phyloP scores from a whole-genome alignment of 176 grass and related monocot species.

The Elaeis guineensis region DNA sequence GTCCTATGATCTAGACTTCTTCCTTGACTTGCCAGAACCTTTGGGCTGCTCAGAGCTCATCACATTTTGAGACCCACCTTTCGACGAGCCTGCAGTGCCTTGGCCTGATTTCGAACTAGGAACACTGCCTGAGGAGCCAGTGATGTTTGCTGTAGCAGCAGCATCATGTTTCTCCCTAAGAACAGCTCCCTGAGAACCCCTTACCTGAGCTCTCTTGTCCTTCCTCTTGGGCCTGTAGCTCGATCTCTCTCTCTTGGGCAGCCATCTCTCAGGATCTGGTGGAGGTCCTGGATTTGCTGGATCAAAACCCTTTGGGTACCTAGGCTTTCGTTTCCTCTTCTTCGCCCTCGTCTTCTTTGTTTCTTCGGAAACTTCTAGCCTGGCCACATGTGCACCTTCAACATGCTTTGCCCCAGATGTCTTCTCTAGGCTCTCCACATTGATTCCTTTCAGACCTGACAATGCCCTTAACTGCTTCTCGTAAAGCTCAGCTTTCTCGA shows the following conservation, averaged over 20 bases:
- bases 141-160: conserved; percentile 12
- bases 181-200: conserved; percentile 81
- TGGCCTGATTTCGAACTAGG: conserved; percentile 29
- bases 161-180: conserved; percentile 58
- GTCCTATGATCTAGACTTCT: conserved; percentile 58
- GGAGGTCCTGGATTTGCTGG: conserved; percentile 73
- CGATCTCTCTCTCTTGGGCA: conserved; percentile 76
- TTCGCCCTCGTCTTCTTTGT: conserved; percentile 70
- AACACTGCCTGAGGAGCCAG: conserved; percentile 10
- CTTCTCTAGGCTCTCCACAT: conserved; percentile 71
- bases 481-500: conserved; percentile 79
- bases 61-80: conserved; percentile 18
- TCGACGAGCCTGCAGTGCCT: conserved; percentile 27
- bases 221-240: conserved; percentile 92
- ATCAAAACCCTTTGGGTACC: conserved; percentile 77
- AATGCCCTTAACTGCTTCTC: conserved; percentile 80
- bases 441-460: conserved; percentile 60
- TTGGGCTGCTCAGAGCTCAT: conserved; percentile 45
- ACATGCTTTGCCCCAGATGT: conserved; percentile 73
- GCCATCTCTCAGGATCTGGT: conserved; percentile 89
- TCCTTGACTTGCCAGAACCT: conserved; percentile 48
- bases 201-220: conserved; percentile 77
- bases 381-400: conserved; percentile 35
- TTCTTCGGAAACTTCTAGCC: conserved; percentile 48
- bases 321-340: conserved; percentile 86